phyloP scores from a whole-genome alignment of 2,329 filamentous ascomycete genomes.

The Trichophyton verrucosum region DNA sequence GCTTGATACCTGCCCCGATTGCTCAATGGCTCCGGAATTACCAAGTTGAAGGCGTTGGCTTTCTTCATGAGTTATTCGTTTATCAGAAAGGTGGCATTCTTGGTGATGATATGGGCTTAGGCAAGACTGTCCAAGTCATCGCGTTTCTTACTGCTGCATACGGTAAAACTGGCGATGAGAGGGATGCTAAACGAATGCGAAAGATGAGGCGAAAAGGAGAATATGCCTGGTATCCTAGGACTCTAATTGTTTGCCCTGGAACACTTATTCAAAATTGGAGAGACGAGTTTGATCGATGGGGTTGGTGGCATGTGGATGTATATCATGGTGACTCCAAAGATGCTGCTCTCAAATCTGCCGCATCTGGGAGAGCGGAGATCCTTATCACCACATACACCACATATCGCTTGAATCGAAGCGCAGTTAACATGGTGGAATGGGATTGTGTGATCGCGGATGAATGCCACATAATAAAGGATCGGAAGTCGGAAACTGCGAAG shows the following conservation, averaged over 20 bases:
- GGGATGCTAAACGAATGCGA: conserved; percentile 75
- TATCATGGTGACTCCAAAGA: conserved; percentile 67
- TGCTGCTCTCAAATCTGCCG: conserved; percentile 58
- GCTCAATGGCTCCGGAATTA: conserved; percentile 89
- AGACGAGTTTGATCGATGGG: conserved; percentile 76
- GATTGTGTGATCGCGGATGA: conserved; percentile 92
- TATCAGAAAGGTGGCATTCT: conserved; percentile 84
- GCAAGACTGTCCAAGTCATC: conserved; percentile 93
- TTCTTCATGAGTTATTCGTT: conserved; percentile 79
- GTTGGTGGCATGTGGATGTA: conserved; percentile 81
- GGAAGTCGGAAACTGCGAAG: conserved; percentile 61
- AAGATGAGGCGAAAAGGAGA: conserved; percentile 55
- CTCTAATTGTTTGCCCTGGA: conserved; percentile 79
- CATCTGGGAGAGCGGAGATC: conserved; percentile 67
- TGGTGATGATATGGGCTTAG: conserved; percentile 94
- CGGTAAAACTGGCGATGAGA: conserved; percentile 81
- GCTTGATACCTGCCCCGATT: conserved; percentile 74
- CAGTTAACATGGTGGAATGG: conserved; percentile 78
- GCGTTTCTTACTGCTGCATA: conserved; percentile 85
- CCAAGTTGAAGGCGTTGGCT: conserved; percentile 71
- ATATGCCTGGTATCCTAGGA: conserved; percentile 65
- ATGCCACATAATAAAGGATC: conserved; percentile 79
- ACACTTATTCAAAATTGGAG: conserved; percentile 85
- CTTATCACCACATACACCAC: conserved; percentile 92
- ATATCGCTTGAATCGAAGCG: conserved; percentile 62